Conservation (phyloP, 129 eudicot genomes). For the Calendula officinalis region DNA sequence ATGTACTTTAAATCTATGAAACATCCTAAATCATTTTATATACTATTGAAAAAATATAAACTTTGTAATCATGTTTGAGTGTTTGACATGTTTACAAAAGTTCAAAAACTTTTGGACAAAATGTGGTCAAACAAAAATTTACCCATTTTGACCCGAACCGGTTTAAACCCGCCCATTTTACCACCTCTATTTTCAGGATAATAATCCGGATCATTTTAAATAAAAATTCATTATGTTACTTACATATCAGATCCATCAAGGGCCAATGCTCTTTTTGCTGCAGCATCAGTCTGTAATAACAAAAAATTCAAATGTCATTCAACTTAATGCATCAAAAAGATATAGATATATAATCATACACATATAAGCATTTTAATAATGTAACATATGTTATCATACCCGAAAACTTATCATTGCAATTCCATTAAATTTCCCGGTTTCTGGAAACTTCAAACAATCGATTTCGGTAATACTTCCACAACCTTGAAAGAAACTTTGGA, state of each 20-base stretch:
- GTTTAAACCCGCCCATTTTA: neutral
- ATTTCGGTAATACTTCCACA: conserved; percentile 86
- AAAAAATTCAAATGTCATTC: neutral
- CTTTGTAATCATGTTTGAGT: neutral
- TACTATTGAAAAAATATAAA: neutral
- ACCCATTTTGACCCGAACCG: neutral
- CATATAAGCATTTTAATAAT: neutral
- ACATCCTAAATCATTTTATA: neutral
- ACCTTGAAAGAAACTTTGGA: conserved; percentile 81
- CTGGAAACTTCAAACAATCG: conserved; percentile 87
- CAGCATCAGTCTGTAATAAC: conserved; percentile 79
- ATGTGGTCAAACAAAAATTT: neutral
- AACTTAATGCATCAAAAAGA: neutral
- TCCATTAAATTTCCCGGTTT: conserved; percentile 93
- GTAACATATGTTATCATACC: conserved; percentile 39
- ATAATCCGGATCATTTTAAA: neutral
- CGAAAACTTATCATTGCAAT: conserved; percentile 91
- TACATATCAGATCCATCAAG: conserved; percentile 98
- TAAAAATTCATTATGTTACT: conserved; percentile 18
- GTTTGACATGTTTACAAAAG: neutral
- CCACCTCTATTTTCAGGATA: neutral
- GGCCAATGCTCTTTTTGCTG: conserved; percentile 84
- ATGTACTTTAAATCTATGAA: neutral
- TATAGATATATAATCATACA: neutral
- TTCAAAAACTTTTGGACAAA: neutral